Percentiles rank a stretch among this genome's conserved stretches.
Evolutionary conservation across 164 flowering plant species (phyloP).

Genomic region (Chloranthus sessilifolius): DNA sequence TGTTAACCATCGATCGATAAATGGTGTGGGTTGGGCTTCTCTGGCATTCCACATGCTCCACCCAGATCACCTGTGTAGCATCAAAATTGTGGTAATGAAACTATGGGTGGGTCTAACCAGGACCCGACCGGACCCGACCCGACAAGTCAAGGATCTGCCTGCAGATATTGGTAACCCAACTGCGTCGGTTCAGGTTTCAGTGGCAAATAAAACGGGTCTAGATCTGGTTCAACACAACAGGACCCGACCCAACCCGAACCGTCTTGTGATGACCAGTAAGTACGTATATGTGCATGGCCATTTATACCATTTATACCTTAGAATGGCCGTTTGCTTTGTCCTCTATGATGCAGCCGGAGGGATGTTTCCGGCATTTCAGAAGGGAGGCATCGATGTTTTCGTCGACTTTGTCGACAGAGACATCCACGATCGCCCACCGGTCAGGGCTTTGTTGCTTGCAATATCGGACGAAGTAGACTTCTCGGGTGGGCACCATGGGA

Average conservation of each 20-base stretch:
- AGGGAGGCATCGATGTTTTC: slow-evolving; percentile 70
- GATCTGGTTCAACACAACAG: background rate
- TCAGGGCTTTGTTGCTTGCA: slow-evolving; percentile 73
- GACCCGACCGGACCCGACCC: too few species aligned
- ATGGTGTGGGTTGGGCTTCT: slow-evolving; percentile 57
- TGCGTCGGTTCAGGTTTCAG: too few species aligned
- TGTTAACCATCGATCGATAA: slow-evolving; percentile 69
- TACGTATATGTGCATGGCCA: background rate
- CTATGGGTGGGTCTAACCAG: too few species aligned
- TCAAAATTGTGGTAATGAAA: background rate
- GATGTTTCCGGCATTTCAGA: slow-evolving; percentile 69
- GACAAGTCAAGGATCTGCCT: too few species aligned
- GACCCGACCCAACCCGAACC: background rate
- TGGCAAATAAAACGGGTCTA: background rate
- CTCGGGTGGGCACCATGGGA: slow-evolving; percentile 86
- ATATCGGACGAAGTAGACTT: slow-evolving; percentile 70
- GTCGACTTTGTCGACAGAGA: slow-evolving; percentile 77
- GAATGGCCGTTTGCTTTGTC: slow-evolving; percentile 91
- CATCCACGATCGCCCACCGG: slow-evolving; percentile 90
- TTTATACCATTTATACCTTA: slow-evolving; percentile 47
- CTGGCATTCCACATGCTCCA: slow-evolving; percentile 85
- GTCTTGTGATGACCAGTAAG: background rate
- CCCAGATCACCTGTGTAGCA: slow-evolving; percentile 75
- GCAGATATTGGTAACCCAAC: too few species aligned
- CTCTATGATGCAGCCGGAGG: slow-evolving; percentile 96